phyloP scores from a whole-genome alignment of 2,329 filamentous ascomycete genomes.

The Pestalotiopsis sp. region DNA sequence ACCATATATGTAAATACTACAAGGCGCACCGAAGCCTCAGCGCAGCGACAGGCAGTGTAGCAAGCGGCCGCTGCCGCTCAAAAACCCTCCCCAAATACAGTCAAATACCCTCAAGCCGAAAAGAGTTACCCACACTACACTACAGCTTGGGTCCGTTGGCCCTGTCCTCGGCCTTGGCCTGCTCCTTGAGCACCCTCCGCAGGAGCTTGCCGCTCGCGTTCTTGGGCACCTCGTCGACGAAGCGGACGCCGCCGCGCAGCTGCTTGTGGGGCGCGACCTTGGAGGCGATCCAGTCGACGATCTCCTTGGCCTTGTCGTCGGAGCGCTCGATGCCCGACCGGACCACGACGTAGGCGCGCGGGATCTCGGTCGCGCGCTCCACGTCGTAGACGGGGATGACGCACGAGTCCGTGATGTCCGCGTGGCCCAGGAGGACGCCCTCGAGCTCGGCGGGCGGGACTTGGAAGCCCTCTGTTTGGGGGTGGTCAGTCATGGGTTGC shows the following conservation, averaged over 20 bases:
- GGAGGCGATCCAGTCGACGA: slow-evolving; percentile 38
- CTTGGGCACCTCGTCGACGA: slow-evolving; percentile 62
- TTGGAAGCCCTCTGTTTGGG: slow-evolving; percentile 68
- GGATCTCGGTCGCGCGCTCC: slow-evolving; percentile 67
- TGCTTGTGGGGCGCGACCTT: slow-evolving; percentile 43
- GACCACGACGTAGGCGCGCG: slow-evolving; percentile 65
- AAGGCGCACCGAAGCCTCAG: background rate
- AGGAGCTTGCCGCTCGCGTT: slow-evolving; percentile 67
- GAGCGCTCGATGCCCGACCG: slow-evolving; percentile 37
- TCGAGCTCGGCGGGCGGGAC: slow-evolving; percentile 70
- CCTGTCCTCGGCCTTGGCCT: slow-evolving; percentile 37
- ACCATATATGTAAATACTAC: slow-evolving; percentile 12
- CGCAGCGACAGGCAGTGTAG: background rate
- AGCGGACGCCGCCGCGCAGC: slow-evolving; percentile 42
- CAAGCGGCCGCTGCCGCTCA: background rate
- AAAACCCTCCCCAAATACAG: background rate
- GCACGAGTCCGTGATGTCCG: slow-evolving; percentile 57
- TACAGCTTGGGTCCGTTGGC: slow-evolving; percentile 31
- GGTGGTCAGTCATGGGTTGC: slow-evolving; percentile 17
- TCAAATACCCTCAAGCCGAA: background rate
- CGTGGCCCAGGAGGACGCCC: slow-evolving; percentile 44
- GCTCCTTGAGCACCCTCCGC: slow-evolving; percentile 55
- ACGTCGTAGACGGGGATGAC: slow-evolving; percentile 65
- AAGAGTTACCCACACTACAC: too few relatives aligned
- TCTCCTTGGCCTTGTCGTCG: slow-evolving; percentile 40